Percentiles rank a stretch among this genome's conserved stretches.
These are phyloP conservation scores for Aspergillus tanneri DNA, from an alignment of 2,329 filamentous ascomycete genomes.

Conservation along the genomic window DNA sequence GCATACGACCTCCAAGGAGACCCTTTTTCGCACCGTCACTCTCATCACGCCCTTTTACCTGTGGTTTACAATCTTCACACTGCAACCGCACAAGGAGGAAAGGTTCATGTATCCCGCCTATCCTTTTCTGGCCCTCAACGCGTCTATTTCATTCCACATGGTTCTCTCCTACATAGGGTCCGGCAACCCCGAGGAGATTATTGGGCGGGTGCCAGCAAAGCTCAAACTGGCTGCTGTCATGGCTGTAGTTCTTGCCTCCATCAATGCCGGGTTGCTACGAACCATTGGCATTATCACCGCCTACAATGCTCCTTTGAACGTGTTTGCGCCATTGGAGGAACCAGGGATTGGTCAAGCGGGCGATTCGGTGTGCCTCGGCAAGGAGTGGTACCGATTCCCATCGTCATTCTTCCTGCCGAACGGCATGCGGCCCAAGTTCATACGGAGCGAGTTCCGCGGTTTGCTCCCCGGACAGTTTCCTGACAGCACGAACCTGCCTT, in stretches of 20 bases:
- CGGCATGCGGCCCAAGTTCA: constrained; percentile 81
- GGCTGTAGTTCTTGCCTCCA: constrained; percentile 60
- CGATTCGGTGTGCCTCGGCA: constrained; percentile 81
- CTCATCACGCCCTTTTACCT: constrained; percentile 87
- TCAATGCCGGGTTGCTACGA: constrained; percentile 68
- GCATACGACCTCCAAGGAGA: constrained; percentile 63
- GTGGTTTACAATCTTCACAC: constrained; percentile 87
- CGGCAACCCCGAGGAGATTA: constrained; percentile 62
- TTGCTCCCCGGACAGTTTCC: constrained; percentile 88
- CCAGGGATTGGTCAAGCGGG: constrained; percentile 57
- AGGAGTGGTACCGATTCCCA: constrained; percentile 98
- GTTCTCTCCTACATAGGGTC: constrained; percentile 73
- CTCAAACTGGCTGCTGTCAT: constrained; percentile 69
- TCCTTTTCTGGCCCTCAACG: constrained; percentile 84
- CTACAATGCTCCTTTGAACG: constrained; percentile 77
- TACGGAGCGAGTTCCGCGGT: constrained; percentile 86
- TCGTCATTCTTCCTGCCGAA: constrained; percentile 86
- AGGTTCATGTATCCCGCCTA: constrained; percentile 98
- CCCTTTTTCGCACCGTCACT: constrained; percentile 70
- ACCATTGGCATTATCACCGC: constrained; percentile 74
- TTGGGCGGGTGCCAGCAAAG: constrained; percentile 70
- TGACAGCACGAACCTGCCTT: constrained; percentile 67
- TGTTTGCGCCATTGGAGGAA: constrained; percentile 51
- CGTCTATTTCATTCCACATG: constrained; percentile 79
- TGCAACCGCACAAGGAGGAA: constrained; percentile 96